These are phyloP conservation scores for Alternaria infectoria DNA, from an alignment of 2,329 filamentous ascomycete genomes.

Conservation along the genomic window DNA sequence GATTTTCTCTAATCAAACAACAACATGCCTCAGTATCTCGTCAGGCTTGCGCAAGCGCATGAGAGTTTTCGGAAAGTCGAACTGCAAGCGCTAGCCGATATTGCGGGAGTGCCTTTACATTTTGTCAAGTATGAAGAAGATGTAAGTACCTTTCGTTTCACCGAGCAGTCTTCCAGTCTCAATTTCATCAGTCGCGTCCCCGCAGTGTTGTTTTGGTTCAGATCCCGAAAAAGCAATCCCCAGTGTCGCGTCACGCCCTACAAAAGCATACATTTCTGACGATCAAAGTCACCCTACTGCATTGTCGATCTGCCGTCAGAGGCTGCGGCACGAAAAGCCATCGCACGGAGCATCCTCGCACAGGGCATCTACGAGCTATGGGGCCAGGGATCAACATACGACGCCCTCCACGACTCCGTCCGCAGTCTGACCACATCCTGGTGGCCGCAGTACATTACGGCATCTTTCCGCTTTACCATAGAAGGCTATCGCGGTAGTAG, in stretches of 20 bases:
- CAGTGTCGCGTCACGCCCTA: neutral
- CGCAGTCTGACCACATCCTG: conserved; percentile 63
- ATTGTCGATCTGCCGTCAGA: conserved; percentile 71
- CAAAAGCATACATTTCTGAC: conserved; percentile 10
- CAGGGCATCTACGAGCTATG: conserved; percentile 89
- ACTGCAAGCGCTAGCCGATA: conserved; percentile 76
- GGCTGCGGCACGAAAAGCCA: conserved; percentile 68
- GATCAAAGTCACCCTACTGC: conserved; percentile 81
- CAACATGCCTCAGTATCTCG: conserved; percentile 71
- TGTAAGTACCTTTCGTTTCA: conserved; percentile 60
- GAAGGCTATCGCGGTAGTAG: conserved; percentile 83
- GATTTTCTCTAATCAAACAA: neutral
- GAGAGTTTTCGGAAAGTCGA: conserved; percentile 90
- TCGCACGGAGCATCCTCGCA: conserved; percentile 78
- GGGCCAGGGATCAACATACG: conserved; percentile 73
- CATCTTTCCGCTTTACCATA: conserved; percentile 82
- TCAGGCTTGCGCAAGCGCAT: conserved; percentile 88
- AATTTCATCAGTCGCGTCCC: neutral
- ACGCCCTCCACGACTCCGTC: conserved; percentile 71
- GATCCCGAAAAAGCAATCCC: neutral
- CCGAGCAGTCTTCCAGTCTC: neutral
- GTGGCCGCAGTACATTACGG: conserved; percentile 70
- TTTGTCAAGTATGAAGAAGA: conserved; percentile 76
- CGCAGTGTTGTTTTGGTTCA: neutral
- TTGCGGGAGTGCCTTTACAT: conserved; percentile 71